Conservation (phyloP, 2,329 filamentous ascomycete species). For the Alternaria solani region DNA sequence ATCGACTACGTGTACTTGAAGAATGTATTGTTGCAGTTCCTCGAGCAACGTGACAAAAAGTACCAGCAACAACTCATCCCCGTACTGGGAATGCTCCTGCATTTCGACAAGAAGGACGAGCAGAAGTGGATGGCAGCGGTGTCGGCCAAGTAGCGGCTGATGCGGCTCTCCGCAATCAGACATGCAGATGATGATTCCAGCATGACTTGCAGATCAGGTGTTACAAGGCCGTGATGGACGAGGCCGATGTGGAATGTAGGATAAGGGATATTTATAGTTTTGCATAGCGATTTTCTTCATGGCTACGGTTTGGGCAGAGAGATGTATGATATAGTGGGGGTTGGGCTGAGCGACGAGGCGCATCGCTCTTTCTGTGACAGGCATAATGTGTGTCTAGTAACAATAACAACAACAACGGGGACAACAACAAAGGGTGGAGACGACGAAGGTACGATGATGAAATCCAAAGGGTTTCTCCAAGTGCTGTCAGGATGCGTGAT, state of each 20-base stretch:
- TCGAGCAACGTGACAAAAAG: constrained; percentile 81
- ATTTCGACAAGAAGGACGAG: constrained; percentile 81
- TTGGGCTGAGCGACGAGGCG: background rate
- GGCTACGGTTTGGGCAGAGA: background rate
- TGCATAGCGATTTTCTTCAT: constrained; percentile 20
- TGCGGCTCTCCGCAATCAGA: constrained; percentile 25
- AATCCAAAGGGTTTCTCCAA: background rate
- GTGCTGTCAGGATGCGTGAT: background rate
- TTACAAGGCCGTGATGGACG: background rate
- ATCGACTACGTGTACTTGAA: constrained; percentile 76
- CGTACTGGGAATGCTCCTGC: constrained; percentile 76
- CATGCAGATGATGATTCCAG: constrained; percentile 13
- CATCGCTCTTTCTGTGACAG: background rate
- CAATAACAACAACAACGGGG: background rate
- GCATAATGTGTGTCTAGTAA: background rate
- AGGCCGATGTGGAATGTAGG: background rate
- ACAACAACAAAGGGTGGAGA: no score
- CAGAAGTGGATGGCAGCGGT: constrained; percentile 87
- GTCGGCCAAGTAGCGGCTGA: constrained; percentile 51
- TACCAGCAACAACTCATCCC: constrained; percentile 78
- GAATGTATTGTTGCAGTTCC: constrained; percentile 81
- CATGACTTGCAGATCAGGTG: constrained; percentile 10
- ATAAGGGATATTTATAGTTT: background rate
- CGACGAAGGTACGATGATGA: background rate
- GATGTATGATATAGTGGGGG: constrained; percentile 11